Evolutionary conservation across 192 early-diverging fungal species (phyloP).

Genomic region (Fimicolochytrium jonesii): DNA sequence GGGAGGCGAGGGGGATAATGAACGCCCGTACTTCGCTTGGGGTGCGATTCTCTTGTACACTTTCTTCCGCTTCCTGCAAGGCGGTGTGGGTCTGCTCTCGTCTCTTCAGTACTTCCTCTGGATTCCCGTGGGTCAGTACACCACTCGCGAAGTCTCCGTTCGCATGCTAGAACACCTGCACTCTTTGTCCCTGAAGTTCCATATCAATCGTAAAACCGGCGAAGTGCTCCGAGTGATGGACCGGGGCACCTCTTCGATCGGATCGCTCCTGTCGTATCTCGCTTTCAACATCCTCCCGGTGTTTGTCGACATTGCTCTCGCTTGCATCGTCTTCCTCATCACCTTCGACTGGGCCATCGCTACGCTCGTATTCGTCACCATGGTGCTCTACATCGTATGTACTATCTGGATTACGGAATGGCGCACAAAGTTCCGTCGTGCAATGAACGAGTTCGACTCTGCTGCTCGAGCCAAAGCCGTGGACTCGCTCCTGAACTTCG

Average conservation of each 20-base stretch:
- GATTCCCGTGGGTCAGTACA: constrained; percentile 92
- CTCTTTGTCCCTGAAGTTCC: constrained; percentile 82
- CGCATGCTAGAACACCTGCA: constrained; percentile 88
- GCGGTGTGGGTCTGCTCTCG: constrained; percentile 65
- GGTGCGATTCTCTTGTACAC: constrained; percentile 58
- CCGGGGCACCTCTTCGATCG: constrained; percentile 61
- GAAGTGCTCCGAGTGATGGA: constrained; percentile 91
- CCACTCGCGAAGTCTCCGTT: constrained; percentile 86
- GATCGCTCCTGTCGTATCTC: constrained; percentile 70
- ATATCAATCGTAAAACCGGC: constrained; percentile 91
- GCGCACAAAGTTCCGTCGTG: constrained; percentile 65
- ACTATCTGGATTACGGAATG: constrained; percentile 81
- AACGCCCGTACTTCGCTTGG: constrained; percentile 41
- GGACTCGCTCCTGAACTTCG: constrained; percentile 95
- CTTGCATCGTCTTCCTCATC: constrained; percentile 53
- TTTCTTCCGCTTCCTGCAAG: constrained; percentile 69
- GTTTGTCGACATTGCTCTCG: constrained; percentile 79
- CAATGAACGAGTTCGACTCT: constrained; percentile 82
- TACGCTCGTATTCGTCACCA: constrained; percentile 81
- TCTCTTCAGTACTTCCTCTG: constrained; percentile 81
- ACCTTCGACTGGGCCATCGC: constrained; percentile 72
- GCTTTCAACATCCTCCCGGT: constrained; percentile 91
- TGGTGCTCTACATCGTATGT: constrained; percentile 76
- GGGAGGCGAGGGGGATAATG: constrained; percentile 17
- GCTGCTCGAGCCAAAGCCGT: constrained; percentile 70